phyloP scores from a whole-genome alignment of 352 stramenopile species.

The Pythium monospermum region DNA sequence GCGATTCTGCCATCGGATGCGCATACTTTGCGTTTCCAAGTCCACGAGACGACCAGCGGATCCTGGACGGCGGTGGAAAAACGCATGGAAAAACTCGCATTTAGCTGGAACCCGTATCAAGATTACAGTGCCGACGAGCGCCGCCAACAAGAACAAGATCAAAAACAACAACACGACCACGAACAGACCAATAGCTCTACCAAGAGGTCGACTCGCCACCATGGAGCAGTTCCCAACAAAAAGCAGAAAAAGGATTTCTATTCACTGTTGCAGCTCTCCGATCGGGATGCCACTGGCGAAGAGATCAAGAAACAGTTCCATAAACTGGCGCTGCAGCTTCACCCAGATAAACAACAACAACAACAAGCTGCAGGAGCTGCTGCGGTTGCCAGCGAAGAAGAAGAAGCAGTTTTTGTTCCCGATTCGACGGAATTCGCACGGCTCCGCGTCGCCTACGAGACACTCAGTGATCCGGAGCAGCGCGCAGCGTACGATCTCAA shows the following conservation, averaged over 20 bases:
- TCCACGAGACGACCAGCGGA: slow-evolving; percentile 56
- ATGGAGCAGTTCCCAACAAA: slow-evolving; percentile 4
- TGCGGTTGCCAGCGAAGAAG: slow-evolving; percentile 3
- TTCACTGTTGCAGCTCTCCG: slow-evolving; percentile 41
- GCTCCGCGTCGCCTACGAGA: slow-evolving; percentile 67
- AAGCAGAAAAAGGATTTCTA: slow-evolving; percentile 62
- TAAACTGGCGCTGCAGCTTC: slow-evolving; percentile 51
- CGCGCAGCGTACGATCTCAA: slow-evolving; percentile 56
- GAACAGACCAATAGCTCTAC: slow-evolving; percentile 3
- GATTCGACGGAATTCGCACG: slow-evolving; percentile 56
- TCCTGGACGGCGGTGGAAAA: slow-evolving; percentile 53
- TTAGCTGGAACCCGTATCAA: slow-evolving; percentile 78
- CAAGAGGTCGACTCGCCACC: slow-evolving; percentile 3
- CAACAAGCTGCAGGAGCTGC: background rate
- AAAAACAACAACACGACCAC: background rate
- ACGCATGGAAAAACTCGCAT: slow-evolving; percentile 49
- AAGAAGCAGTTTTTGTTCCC: background rate
- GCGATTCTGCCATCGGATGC: slow-evolving; percentile 54
- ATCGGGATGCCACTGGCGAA: slow-evolving; percentile 24
- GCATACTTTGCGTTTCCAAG: slow-evolving; percentile 57
- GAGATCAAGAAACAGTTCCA: slow-evolving; percentile 68
- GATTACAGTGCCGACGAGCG: slow-evolving; percentile 28
- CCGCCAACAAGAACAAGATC: slow-evolving; percentile 13
- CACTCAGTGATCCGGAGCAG: slow-evolving; percentile 51
- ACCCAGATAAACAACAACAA: slow-evolving; percentile 64